These are phyloP conservation scores for Obelidium mucronatum DNA, from an alignment of 192 early-diverging fungal species.

Conservation along the genomic window DNA sequence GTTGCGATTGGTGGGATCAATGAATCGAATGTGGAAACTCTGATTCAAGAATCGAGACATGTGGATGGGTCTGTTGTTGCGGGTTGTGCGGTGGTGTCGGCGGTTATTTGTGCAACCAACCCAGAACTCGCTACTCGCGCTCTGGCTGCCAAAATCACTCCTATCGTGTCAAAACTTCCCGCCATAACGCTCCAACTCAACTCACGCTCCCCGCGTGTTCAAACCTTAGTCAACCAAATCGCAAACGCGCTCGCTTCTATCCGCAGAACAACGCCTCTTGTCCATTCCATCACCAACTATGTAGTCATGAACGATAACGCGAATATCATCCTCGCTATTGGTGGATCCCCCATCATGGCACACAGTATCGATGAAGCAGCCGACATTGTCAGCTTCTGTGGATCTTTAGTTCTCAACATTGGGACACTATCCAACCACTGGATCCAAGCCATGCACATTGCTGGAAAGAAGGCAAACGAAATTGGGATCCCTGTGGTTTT, in stretches of 20 bases:
- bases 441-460: constrained; percentile 59
- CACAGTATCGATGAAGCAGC: constrained; percentile 75
- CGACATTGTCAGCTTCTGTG: constrained; percentile 51
- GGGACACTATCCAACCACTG: constrained; percentile 71
- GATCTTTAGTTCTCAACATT: constrained; percentile 55
- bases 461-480: constrained; percentile 54
- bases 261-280: constrained; percentile 62
- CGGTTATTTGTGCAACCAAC: constrained; percentile 72
- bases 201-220: constrained; percentile 9
- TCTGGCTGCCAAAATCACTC: not conserved
- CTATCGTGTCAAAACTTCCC: not conserved
- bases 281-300: constrained; percentile 86
- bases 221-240: constrained; percentile 46
- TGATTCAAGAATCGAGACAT: constrained; percentile 49
- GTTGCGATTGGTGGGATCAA: constrained; percentile 86
- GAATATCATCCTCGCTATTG: constrained; percentile 69
- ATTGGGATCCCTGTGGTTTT: constrained; percentile 72
- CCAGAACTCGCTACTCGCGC: constrained; percentile 55
- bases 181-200: not conserved
- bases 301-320: constrained; percentile 90
- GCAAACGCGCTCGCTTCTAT: constrained; percentile 50
- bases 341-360: constrained; percentile 46
- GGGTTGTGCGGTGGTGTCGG: constrained; percentile 84
- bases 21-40: constrained; percentile 63
- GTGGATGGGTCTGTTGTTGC: constrained; percentile 47